Evolutionary conservation across 768 basidiomycete species (phyloP).

Genomic region (Mycena indigotica): DNA sequence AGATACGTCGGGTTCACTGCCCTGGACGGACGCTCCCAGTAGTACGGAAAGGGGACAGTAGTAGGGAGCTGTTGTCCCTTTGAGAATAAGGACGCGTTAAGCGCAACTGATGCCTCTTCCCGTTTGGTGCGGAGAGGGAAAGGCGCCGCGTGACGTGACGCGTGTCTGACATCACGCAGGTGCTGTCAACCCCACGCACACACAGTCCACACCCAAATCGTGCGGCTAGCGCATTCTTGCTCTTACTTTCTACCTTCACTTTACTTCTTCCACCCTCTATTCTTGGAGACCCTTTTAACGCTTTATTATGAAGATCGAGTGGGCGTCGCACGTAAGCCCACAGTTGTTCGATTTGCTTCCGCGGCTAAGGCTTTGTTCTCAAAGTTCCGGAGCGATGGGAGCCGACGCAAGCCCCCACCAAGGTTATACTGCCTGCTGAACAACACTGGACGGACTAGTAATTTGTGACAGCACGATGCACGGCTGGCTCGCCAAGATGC

Average conservation of each 20-base stretch:
- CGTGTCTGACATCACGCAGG: neutral
- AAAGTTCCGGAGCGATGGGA: constrained; percentile 19
- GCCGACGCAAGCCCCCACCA: constrained; percentile 19
- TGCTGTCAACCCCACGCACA: neutral
- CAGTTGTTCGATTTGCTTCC: constrained; percentile 7
- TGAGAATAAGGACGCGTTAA: too few species aligned
- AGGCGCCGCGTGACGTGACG: too few species aligned
- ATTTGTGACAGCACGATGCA: constrained; percentile 70
- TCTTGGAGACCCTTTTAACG: too few species aligned
- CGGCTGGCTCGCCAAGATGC: constrained; percentile 79
- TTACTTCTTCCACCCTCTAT: neutral
- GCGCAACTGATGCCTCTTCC: neutral
- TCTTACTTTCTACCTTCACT: neutral
- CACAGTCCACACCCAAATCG: too few species aligned
- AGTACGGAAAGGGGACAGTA: too few species aligned
- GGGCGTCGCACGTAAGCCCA: constrained; percentile 45
- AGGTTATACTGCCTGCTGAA: constrained; percentile 24
- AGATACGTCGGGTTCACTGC: too few species aligned
- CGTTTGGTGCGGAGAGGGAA: neutral
- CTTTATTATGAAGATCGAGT: constrained; percentile 46
- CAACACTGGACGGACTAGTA: too few species aligned
- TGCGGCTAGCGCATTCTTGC: neutral
- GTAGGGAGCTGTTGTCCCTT: too few species aligned
- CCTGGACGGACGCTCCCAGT: too few species aligned
- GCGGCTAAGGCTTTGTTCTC: neutral